Percentiles rank a stretch among this genome's conserved stretches.
phyloP scores from a whole-genome alignment of 1,284 basidiomycete genomes.

The Irpex sp. region DNA sequence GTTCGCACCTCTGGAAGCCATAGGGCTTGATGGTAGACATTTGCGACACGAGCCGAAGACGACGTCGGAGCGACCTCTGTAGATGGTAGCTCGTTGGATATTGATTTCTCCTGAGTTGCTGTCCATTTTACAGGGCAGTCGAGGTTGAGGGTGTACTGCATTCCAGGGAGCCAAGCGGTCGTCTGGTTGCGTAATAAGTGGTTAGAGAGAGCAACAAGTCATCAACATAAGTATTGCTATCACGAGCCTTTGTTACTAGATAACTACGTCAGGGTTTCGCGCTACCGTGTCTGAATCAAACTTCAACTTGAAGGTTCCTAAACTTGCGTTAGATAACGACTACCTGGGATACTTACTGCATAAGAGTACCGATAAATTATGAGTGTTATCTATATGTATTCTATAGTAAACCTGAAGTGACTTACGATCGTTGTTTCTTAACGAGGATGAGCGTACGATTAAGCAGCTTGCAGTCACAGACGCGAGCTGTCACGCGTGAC shows the following conservation, averaged over 20 bases:
- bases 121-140: conserved; percentile 28
- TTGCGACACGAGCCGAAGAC: conserved; percentile 19
- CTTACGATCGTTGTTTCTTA: too few species aligned
- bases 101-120: conserved; percentile 24
- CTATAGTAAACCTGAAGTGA: too few species aligned
- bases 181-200: too few species aligned
- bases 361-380: too few species aligned
- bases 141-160: conserved; percentile 16
- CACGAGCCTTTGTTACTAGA: too few species aligned
- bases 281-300: too few species aligned
- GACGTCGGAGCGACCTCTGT: conserved; percentile 12
- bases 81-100: conserved; percentile 22
- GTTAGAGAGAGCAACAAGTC: neutral
- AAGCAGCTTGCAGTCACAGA: neutral
- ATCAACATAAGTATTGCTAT: neutral
- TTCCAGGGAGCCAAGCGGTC: neutral
- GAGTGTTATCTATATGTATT: neutral
- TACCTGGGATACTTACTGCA: too few species aligned
- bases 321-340: too few species aligned
- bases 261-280: too few species aligned
- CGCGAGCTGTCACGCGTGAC: neutral
- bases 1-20: conserved; percentile 65
- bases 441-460: too few species aligned
- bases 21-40: conserved; percentile 65
- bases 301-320: too few species aligned